These are phyloP conservation scores for Lathyrus sativus DNA, from an alignment of 306 rosid genomes.

Conservation along the genomic window DNA sequence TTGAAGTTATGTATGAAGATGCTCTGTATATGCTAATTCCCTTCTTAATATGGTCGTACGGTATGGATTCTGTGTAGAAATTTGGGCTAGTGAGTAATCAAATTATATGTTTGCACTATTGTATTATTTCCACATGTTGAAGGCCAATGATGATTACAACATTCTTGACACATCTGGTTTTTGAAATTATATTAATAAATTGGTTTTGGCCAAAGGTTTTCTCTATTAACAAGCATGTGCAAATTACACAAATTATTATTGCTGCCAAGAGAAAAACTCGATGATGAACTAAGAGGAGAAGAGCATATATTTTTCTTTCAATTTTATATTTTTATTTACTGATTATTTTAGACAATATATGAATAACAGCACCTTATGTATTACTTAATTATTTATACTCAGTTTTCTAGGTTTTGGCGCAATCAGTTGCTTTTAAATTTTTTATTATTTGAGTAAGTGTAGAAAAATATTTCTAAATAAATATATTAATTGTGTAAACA, in stretches of 20 bases:
- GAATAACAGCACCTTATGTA: background rate
- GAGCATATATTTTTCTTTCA: background rate
- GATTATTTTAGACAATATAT: background rate
- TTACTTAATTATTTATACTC: constrained; percentile 1
- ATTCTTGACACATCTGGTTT: background rate
- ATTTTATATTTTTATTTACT: background rate
- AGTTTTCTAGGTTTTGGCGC: constrained; percentile 11
- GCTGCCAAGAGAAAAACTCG: constrained; percentile 6
- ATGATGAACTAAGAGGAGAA: background rate
- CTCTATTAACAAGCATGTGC: constrained; percentile 8
- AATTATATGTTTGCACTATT: too few species aligned
- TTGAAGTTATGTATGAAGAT: too few species aligned
- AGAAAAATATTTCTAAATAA: background rate
- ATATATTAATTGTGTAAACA: background rate
- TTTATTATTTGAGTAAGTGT: background rate
- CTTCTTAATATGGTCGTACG: too few species aligned
- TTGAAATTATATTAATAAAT: background rate
- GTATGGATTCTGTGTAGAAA: too few species aligned
- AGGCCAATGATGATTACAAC: background rate
- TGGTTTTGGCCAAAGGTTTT: background rate
- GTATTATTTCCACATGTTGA: too few species aligned
- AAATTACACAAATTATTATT: background rate
- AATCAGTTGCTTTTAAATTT: background rate
- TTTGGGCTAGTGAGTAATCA: too few species aligned
- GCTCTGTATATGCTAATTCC: too few species aligned